phyloP scores from a whole-genome alignment of 2,329 filamentous ascomycete species.

The Penicillium sp. region DNA sequence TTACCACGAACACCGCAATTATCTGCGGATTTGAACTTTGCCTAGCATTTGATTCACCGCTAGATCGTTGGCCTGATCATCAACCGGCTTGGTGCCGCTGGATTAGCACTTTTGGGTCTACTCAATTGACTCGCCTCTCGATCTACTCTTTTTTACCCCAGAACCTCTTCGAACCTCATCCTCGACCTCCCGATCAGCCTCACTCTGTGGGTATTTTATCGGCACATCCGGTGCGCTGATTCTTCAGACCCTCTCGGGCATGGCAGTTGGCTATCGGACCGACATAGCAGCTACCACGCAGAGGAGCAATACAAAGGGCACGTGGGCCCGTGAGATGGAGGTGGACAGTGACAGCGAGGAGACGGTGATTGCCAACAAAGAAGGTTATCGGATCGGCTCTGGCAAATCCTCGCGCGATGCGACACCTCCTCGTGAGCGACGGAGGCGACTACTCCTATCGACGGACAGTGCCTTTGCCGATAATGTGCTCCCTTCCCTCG shows the following conservation, averaged over 20 bases:
- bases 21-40: neutral
- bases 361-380: slow-evolving; percentile 15
- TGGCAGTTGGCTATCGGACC: slow-evolving; percentile 19
- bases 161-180: neutral
- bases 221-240: neutral
- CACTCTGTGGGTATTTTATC: neutral
- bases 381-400: slow-evolving; percentile 5
- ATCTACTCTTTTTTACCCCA: neutral
- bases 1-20: neutral
- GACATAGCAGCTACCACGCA: slow-evolving; percentile 2
- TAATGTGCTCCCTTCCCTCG: slow-evolving; percentile 37
- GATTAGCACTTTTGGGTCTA: slow-evolving; percentile 9
- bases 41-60: slow-evolving; percentile 4
- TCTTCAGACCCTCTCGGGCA: slow-evolving; percentile 8
- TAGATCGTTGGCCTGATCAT: slow-evolving; percentile 8
- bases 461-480: slow-evolving; percentile 43
- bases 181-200: neutral
- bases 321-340: slow-evolving; percentile 26
- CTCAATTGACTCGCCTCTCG: neutral
- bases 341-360: slow-evolving; percentile 22
- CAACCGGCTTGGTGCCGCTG: slow-evolving; percentile 3
- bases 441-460: slow-evolving; percentile 35
- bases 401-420: slow-evolving; percentile 2
- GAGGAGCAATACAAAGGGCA: slow-evolving; percentile 13
- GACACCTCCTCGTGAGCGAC: slow-evolving; percentile 13